Conservation (phyloP, 257 asterid genomes). For the Solanum chilense region DNA sequence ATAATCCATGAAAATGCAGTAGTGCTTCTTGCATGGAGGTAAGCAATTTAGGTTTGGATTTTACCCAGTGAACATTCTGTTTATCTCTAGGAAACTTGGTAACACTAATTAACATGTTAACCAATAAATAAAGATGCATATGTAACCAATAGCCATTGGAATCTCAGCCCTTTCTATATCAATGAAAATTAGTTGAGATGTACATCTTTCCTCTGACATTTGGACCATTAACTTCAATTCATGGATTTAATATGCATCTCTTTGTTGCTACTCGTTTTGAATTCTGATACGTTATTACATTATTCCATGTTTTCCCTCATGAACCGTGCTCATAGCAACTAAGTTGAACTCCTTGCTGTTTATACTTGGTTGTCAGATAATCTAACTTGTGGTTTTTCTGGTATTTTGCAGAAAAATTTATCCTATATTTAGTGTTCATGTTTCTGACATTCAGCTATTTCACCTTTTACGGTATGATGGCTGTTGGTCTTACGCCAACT, state of each 20-base stretch:
- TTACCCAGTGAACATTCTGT: neutral
- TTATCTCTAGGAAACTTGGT: neutral
- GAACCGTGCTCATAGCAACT: neutral
- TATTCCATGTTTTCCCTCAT: neutral
- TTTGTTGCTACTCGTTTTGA: neutral
- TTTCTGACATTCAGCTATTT: slow-evolving; percentile 47
- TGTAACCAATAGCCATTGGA: neutral
- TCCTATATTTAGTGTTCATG: slow-evolving; percentile 40
- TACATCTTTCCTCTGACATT: neutral
- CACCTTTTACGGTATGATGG: slow-evolving; percentile 64
- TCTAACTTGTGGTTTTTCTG: neutral
- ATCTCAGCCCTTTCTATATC: neutral
- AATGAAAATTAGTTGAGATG: neutral
- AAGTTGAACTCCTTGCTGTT: neutral
- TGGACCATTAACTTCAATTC: neutral
- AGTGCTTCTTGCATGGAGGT: neutral
- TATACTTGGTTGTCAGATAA: neutral
- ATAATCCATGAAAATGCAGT: neutral
- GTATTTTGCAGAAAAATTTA: slow-evolving; percentile 27
- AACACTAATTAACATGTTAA: neutral
- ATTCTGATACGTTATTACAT: neutral
- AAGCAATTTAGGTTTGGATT: neutral
- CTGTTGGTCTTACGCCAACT: slow-evolving; percentile 55
- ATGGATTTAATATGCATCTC: neutral
- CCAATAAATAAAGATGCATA: neutral